phyloP scores from a whole-genome alignment of 805 yeast genomes.

The Yamadazyma laniorum region DNA sequence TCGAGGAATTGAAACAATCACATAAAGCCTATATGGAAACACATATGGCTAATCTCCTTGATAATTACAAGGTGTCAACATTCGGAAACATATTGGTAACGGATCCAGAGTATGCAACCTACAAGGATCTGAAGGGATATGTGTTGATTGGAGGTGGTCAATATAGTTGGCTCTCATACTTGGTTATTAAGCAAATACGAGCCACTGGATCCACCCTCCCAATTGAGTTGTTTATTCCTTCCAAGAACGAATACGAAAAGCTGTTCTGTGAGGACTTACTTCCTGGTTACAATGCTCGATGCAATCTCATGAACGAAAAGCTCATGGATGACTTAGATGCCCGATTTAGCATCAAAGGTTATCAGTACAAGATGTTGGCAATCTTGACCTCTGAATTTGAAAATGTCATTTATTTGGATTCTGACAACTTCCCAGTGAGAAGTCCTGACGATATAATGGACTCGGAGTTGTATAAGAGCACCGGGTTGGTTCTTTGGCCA shows the following conservation, averaged over 20 bases:
- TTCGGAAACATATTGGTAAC: conserved; percentile 31
- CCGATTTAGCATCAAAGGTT: conserved; percentile 39
- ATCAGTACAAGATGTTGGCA: conserved; percentile 54
- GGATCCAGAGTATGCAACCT: conserved; percentile 40
- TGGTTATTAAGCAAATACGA: conserved; percentile 48
- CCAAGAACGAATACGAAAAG: conserved; percentile 43
- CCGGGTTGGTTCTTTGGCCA: conserved; percentile 60
- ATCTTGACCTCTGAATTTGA: conserved; percentile 59
- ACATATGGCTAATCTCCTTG: conserved; percentile 27
- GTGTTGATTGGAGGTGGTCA: conserved; percentile 55
- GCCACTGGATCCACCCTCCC: conserved; percentile 46
- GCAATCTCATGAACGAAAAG: conserved; percentile 41
- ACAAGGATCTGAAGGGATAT: conserved; percentile 34
- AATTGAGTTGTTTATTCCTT: conserved; percentile 50
- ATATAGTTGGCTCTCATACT: conserved; percentile 49
- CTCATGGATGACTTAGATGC: conserved; percentile 16
- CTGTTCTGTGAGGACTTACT: conserved; percentile 44
- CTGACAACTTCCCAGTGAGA: conserved; percentile 48
- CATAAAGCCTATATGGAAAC: conserved; percentile 36
- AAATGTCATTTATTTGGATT: conserved; percentile 47
- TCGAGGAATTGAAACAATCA: conserved; percentile 32
- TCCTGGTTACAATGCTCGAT: conserved; percentile 44
- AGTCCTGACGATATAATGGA: conserved; percentile 47
- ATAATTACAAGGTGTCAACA: conserved; percentile 28
- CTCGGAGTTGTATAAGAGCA: conserved; percentile 44